Evolutionary conservation across 441 rosid species (phyloP), one percentile per base, ranked within the genome.

Genomic region (Pelargonium fulgidum): DNA sequence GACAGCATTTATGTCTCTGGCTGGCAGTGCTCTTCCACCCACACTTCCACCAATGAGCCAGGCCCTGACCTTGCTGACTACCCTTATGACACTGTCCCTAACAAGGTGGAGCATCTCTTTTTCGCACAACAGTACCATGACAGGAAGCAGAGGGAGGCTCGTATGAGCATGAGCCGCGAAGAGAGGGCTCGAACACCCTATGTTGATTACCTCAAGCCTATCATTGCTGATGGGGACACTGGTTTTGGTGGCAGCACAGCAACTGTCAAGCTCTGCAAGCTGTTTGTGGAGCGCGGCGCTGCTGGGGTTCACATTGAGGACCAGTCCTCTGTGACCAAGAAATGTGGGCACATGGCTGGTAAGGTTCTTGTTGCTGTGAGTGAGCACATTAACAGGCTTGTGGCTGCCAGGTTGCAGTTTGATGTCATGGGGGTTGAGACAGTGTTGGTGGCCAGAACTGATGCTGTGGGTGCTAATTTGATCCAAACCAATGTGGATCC

Each of bases 1-100:
- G 96, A 93, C 85, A 76, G 86, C 26, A 88, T 91, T 59, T 93
- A 91, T 11, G 92, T 91, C 72, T 93, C 96, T 2, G 98, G 98
- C 17, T 91, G 97, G 97, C 97, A 93, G 71, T 93, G 98, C 81
- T 93, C 97, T 7, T 93, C 98, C 17, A 93, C 97, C 10, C 96
- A 89, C 80, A 88, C 96, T 24, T 69, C 82, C 67, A 88, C 96
- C 70, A 91, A 89, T 12, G 97, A 88, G 72, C 97, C 96, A 3
- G 99, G 97, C 19, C 99, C 97, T 0, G 96, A 91, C 77, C 97
- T 91, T 4, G 97, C 97, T 4, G 97, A 89, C 64, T 93, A 93
- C 66, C 97, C 97, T 0, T 89, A 89, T 11, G 96, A 93, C 75
- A 93, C 97, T 7, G 95, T 93, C 68, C 96, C 97, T 0, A 93